Base-by-base conservation (phyloP, 225 moss, liverwort and hornwort species). In the Marchantia polymorpha region DNA sequence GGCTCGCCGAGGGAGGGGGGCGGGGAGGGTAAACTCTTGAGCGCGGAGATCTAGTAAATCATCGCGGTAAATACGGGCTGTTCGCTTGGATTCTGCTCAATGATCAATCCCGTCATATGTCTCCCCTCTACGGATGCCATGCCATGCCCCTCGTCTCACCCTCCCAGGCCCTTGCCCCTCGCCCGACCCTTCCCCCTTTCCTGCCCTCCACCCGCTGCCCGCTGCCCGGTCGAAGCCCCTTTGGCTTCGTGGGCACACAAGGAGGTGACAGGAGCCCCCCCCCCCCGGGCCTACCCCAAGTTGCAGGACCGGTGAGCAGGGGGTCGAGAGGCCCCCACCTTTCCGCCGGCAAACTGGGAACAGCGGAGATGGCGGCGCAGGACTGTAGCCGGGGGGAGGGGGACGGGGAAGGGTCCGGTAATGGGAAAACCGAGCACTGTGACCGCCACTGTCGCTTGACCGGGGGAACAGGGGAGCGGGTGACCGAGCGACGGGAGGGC, bases 71-170 rank as follows among this genome's bases (percentile, higher is more conserved):
- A 52, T 78, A 39, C 54, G 68, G 78, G 30, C 68, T 26, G 54
- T 51, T 65, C 67, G 54, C 68, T 78, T 78, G 78, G 78, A 78
- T 78, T 78, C 78, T 78, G 78, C 78, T 68, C 78, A 78, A 78
- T 78, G 52, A 78, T 78, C 65, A 68, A 77, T 3, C 75, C 31
- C 31, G 27, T 67, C 67, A 27, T 67, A 27, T 27, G 67, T 19
- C 19, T 20, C 27, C 25, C 67, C 26, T 70, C 70, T 72, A 72
- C 71, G 49, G 49, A 50, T n/a, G 50, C 20, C 19, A 48, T 10
- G 22, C 19, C 4, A 47, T 11, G 10, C 25, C 12, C 11, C 8
- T 67, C 30, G 27, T 46, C 68, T 68, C 68, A n/a, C n/a, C n/a
- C n/a, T n/a, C n/a, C n/a, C n/a, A 15, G 8, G 8, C 65, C 11